Base-by-base conservation (phyloP, 2,329 filamentous ascomycete genomes). In the Neonectria faginata region DNA sequence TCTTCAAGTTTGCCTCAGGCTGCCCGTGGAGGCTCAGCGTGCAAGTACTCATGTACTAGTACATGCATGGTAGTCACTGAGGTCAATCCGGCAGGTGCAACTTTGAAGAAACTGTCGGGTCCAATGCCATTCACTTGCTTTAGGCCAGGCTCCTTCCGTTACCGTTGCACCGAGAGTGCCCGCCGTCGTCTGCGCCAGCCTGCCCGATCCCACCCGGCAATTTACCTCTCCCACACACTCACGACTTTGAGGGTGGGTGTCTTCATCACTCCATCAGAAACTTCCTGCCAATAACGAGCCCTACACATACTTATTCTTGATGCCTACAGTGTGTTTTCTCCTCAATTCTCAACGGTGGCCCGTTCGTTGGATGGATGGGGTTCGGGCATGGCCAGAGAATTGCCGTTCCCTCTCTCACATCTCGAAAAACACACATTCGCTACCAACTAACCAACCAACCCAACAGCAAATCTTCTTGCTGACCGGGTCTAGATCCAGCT, bases 401-500 rank as follows among this genome's bases (percentile, higher is more conserved):
- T 39, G 18, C 31, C 18, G 36, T 47, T 18, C 12, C 44, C 18
- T 48, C 27, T 57, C 54, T 27, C 53, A 41, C 39, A 25, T 45
- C 29, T 27, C 4, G 16, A 27, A 45, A 27, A 27, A 48, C 3
- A n/a, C 29, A 20, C 11, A n/a, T 42, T 18, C n/a, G n/a, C 39
- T 18, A 5, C 39, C 39, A 42, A 47, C 22, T 18, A 29, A 45
- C 42, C 60, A 59, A 18, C 55, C 60, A 58, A 54, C 60, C 54
- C 57, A 53, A 14, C n/a, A 5, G 16, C 22, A 18, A 29, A 22
- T 36, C 29, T 47, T n/a, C 18, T 10, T 16, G 55, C 41, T 53
- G 54, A 45, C 50, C 47, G 53, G 33, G 29, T 31, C 51, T 63
- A 51, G 29, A 66, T 68, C 65, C 62, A 69, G 57, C 70, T 66